Percentiles rank a stretch among this genome's conserved stretches.
Conservation (phyloP, 768 basidiomycete species). For the Boletus sp. region DNA sequence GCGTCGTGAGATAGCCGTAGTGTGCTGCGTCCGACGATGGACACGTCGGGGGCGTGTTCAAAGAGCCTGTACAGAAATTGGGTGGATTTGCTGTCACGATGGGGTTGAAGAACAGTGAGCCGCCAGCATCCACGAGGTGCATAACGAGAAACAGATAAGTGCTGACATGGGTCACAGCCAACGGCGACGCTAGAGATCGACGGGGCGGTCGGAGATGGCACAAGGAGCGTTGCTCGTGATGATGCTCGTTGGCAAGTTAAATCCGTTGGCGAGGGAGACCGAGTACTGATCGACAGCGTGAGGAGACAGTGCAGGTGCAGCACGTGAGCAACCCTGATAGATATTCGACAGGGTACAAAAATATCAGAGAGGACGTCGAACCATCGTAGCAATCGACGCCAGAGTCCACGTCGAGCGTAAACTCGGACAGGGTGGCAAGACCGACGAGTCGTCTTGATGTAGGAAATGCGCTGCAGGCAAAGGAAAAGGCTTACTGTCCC, state of each 20-base stretch:
- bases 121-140: not conserved
- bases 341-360: not conserved
- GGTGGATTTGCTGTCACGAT: not conserved
- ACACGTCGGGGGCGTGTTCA: not conserved
- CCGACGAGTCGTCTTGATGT: not conserved
- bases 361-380: not conserved
- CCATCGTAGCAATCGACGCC: not conserved
- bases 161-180: not conserved
- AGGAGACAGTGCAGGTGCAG: not conserved
- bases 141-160: not conserved
- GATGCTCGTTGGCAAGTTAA: not conserved
- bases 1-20: not conserved
- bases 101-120: not conserved
- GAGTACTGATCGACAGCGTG: not conserved
- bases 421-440: not conserved
- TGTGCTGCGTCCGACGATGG: not conserved
- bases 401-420: not conserved
- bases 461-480: not conserved
- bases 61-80: not conserved
- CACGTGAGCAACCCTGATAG: not conserved
- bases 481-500: not conserved
- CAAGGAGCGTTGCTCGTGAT: not conserved
- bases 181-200: no score
- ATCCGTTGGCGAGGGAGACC: not conserved
- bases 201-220: not conserved